Conservation (phyloP, 2,329 filamentous ascomycete species). For the Mycocentrospora acerina region DNA sequence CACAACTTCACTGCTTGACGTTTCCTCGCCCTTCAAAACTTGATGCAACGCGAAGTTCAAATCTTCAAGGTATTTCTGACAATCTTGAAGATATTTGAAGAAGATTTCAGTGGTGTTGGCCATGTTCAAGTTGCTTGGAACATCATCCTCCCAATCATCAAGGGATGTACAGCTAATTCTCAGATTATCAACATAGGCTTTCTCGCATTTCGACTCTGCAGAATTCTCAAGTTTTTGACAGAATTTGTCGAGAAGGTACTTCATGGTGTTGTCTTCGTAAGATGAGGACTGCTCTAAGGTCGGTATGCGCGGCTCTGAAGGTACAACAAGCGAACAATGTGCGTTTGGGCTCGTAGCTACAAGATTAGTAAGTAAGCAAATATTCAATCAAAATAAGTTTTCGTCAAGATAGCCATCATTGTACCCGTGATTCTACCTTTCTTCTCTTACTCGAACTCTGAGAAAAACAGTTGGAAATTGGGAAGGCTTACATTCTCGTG, state of each 20-base stretch:
- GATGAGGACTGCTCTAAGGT: background rate
- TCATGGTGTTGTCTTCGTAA: too few relatives aligned
- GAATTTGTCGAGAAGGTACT: constrained; percentile 12
- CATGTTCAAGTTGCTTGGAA: too few relatives aligned
- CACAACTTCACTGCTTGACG: constrained; percentile 3
- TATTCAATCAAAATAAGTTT: too few relatives aligned
- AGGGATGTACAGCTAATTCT: constrained; percentile 21
- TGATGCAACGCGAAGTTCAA: constrained; percentile 7
- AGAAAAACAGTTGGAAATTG: too few relatives aligned
- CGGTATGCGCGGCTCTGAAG: constrained; percentile 4
- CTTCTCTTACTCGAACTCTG: too few relatives aligned
- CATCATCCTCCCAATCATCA: background rate
- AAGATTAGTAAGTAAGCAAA: too few relatives aligned
- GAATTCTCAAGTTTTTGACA: constrained; percentile 10
- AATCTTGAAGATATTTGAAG: constrained; percentile 14
- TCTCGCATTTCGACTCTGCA: constrained; percentile 18
- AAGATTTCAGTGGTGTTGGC: background rate
- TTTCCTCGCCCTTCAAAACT: background rate
- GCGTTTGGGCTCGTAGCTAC: too few relatives aligned
- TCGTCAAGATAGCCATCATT: too few relatives aligned
- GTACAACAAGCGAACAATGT: too few relatives aligned
- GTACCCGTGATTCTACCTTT: too few relatives aligned
- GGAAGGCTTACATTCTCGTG: too few relatives aligned
- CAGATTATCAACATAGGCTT: constrained; percentile 20
- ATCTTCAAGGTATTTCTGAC: constrained; percentile 10